Evolutionary conservation across 2,329 filamentous ascomycete species (phyloP), one percentile per base, ranked within the genome.

Genomic region (Ophiosphaerella narmari): DNA sequence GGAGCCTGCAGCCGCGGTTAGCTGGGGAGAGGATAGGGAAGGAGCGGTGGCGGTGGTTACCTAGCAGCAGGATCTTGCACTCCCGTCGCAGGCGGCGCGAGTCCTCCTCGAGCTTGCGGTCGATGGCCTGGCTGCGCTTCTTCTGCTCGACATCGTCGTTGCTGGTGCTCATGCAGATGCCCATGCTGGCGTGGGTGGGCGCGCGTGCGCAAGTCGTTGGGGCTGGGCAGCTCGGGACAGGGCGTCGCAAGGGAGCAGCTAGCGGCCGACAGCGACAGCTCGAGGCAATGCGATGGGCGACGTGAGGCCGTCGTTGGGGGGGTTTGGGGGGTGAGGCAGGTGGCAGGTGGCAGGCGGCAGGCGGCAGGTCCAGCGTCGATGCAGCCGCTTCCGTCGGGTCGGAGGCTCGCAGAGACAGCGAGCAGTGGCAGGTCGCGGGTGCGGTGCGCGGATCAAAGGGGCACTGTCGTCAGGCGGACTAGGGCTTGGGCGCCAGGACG

Each of bases 41-140:
- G 18, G 18, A 4, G 18, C 18, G 18, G 18, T 21, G 18, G 18
- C 4, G 18, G 18, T 29, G 26, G 26, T 60, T 85, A 97, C 94
- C 94, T 66, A 99, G 81, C 46, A 99, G 80, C 54, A 99, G 78
- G 63, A 99, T 97, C 79, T 99, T 99, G 90, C 94, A 97, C 88
- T 99, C 94, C 80, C 91, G 85, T 74, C 92, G 87, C 80, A 97
- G 80, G 74, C 89, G 85, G 75, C 90, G 91, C 44, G 91, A 95
- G 75, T 99, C 94, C 73, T 97, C 93, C 74, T 97, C 93, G 55
- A 99, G 82, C 67, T 85, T 88, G 76, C 89, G 89, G 77, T 99
- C 94, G 71, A 99, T 99, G 74, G 88, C 88, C 77, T 97, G 91
- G 76, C 91, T 97, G 76, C 89, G 86, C 82, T 97, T 96, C 84